Conservation (phyloP, 2,329 filamentous ascomycete genomes). For the Cladosporium austrohemisphaericum region DNA sequence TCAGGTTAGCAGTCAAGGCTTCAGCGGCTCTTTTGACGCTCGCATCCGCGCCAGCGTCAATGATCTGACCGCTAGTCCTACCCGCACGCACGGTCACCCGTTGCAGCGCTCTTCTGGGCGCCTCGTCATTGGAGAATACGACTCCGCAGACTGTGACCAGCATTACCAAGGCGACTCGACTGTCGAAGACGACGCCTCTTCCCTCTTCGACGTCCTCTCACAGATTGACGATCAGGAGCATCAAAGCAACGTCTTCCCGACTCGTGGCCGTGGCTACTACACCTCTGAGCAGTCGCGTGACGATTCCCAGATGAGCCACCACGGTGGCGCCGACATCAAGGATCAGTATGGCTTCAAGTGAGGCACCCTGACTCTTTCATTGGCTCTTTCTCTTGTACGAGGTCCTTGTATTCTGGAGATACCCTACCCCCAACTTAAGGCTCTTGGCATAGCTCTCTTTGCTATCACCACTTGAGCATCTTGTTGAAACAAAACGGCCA, state of each 20-base stretch:
- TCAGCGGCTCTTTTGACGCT: neutral
- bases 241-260: constrained; percentile 2
- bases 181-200: neutral
- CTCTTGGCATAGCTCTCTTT: neutral
- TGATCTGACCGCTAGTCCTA: neutral
- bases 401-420: neutral
- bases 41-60: neutral
- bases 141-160: neutral
- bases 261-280: neutral
- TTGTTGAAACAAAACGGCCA: neutral
- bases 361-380: neutral
- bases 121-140: neutral
- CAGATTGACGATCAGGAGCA: neutral
- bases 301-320: constrained; percentile 2
- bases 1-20: neutral
- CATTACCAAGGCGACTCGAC: neutral
- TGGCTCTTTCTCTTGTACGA: neutral
- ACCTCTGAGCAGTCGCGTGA: neutral
- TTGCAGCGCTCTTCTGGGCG: neutral
- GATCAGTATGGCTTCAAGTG: neutral
- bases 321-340: neutral
- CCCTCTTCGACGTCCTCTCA: neutral
- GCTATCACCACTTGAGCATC: neutral
- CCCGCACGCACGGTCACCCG: neutral
- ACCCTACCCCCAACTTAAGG: neutral